phyloP scores from a whole-genome alignment of 1,284 basidiomycete species.

The Ganoderma lingzhi region DNA sequence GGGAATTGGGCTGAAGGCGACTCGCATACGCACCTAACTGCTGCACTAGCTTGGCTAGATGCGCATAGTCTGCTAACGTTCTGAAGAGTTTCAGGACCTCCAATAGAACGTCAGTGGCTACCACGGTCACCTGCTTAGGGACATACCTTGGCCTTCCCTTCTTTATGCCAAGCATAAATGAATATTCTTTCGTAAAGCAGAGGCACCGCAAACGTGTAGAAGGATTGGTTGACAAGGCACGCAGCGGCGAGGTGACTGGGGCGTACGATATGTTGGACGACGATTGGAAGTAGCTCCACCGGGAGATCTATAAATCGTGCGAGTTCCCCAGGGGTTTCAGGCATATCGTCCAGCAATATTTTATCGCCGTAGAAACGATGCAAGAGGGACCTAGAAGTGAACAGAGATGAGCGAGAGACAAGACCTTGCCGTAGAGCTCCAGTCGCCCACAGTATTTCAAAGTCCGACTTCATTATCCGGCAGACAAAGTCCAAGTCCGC shows the following conservation, averaged over 20 bases:
- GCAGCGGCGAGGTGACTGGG: constrained; percentile 57
- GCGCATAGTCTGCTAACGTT: constrained; percentile 54
- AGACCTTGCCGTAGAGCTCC: too few relatives aligned
- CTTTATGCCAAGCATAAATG: constrained; percentile 74
- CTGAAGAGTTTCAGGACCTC: constrained; percentile 62
- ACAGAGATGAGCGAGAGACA: background rate
- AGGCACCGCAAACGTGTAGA: constrained; percentile 56
- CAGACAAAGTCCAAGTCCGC: too few relatives aligned
- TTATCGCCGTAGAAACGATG: background rate
- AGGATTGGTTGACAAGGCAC: constrained; percentile 64
- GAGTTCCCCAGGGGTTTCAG: background rate
- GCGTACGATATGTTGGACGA: constrained; percentile 58
- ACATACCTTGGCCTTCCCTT: constrained; percentile 68
- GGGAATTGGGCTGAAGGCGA: background rate
- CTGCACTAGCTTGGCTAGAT: constrained; percentile 62
- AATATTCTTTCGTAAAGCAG: constrained; percentile 61
- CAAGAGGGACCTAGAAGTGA: background rate
- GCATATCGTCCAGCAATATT: background rate
- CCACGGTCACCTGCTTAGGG: too few relatives aligned
- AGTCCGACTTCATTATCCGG: background rate
- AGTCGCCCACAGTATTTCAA: background rate
- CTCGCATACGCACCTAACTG: constrained; percentile 55
- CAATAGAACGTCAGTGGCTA: background rate
- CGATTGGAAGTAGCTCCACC: constrained; percentile 62
- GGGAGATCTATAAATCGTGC: constrained; percentile 50